A percentile compares a stretch with the other conserved stretches of the same genome.
phyloP scores from a whole-genome alignment of 202 grass and related monocot genomes.

The Setaria italica region DNA sequence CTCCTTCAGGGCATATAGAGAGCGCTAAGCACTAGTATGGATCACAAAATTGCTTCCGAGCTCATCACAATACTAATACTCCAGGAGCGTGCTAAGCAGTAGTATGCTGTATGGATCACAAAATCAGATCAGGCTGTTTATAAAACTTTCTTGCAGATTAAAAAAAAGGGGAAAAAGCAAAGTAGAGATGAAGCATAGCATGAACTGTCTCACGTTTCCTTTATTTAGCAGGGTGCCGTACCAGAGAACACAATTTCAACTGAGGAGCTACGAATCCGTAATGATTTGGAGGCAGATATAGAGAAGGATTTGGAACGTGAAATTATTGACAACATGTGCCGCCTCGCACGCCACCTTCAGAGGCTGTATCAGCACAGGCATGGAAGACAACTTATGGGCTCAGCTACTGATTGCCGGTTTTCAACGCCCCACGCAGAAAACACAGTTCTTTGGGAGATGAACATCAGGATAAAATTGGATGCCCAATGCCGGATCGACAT shows the following conservation, averaged over 20 bases:
- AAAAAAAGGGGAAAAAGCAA: slow-evolving; percentile 1
- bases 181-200: neutral
- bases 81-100: neutral
- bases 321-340: slow-evolving; percentile 28
- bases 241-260: slow-evolving; percentile 39
- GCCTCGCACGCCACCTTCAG: slow-evolving; percentile 28
- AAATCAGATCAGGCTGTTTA: neutral
- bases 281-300: slow-evolving; percentile 39
- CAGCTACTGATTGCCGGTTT: neutral
- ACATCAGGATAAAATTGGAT: slow-evolving; percentile 45
- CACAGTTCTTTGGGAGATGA: slow-evolving; percentile 15
- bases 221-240: slow-evolving; percentile 9
- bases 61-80: neutral
- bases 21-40: neutral
- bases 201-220: neutral
- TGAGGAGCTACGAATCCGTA: slow-evolving; percentile 11
- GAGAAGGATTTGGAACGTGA: slow-evolving; percentile 44
- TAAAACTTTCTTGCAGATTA: neutral
- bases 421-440: neutral
- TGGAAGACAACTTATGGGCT: slow-evolving; percentile 19
- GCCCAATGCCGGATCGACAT: slow-evolving; percentile 40
- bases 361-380: slow-evolving; percentile 40
- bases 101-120: neutral
- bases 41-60: neutral
- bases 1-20: neutral